These are phyloP conservation scores for Leersia perrieri DNA, from an alignment of 176 grass and related monocot species.

Conservation along the genomic window DNA sequence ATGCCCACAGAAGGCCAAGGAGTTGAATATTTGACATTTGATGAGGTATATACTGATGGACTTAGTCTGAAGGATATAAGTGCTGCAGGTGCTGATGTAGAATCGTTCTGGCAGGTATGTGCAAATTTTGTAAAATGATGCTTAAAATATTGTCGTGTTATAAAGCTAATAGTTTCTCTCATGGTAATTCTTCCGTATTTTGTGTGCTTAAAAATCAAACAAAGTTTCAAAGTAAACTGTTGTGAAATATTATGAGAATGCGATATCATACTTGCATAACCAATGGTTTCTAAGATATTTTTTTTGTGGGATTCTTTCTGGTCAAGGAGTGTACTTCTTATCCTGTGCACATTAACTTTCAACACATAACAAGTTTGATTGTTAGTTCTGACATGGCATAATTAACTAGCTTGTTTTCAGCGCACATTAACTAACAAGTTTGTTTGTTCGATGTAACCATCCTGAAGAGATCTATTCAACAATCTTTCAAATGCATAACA, in stretches of 20 bases:
- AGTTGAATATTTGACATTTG: conserved; percentile 55
- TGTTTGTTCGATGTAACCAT: too few species aligned
- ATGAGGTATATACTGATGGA: conserved; percentile 52
- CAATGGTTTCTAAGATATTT: neutral
- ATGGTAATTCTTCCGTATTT: neutral
- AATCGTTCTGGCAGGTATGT: conserved; percentile 59
- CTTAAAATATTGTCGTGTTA: neutral
- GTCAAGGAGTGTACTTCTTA: neutral
- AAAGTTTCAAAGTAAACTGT: neutral
- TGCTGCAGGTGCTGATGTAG: conserved; percentile 36
- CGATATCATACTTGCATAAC: neutral
- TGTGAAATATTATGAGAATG: neutral
- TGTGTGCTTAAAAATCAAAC: neutral
- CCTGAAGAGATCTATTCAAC: too few species aligned
- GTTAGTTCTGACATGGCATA: too few species aligned
- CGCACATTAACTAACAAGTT: too few species aligned
- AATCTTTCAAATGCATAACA: too few species aligned
- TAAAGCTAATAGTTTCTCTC: neutral
- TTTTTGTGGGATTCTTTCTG: conserved; percentile 10
- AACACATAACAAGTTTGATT: too few species aligned
- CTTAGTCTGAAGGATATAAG: conserved; percentile 42
- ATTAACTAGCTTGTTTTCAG: too few species aligned
- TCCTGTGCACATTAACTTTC: conserved; percentile 1
- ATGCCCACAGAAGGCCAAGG: conserved; percentile 22
- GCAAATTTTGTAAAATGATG: neutral